These are phyloP conservation scores for Cinnamomum micranthum DNA, from an alignment of 164 flowering plant genomes.

Conservation along the genomic window DNA sequence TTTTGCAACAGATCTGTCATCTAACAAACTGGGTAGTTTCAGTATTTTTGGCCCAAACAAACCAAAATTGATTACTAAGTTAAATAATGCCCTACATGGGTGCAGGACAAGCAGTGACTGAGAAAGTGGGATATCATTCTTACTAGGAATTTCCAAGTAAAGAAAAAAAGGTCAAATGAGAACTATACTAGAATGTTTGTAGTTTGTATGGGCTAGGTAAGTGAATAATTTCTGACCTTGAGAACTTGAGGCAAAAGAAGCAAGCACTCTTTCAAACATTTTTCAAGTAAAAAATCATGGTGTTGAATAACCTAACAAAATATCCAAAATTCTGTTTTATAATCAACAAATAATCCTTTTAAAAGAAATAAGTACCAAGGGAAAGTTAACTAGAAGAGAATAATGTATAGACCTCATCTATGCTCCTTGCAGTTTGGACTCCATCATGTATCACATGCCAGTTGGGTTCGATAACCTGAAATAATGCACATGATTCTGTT, in stretches of 20 bases:
- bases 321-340: neutral
- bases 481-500: neutral
- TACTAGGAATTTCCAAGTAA: neutral
- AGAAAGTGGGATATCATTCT: too few species aligned
- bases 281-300: constrained; percentile 89
- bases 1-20: too few species aligned
- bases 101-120: too few species aligned
- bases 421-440: constrained; percentile 84
- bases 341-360: neutral
- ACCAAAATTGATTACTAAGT: too few species aligned
- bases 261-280: constrained; percentile 94
- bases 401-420: constrained; percentile 70
- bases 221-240: constrained; percentile 47
- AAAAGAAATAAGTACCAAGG: neutral
- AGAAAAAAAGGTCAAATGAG: too few species aligned
- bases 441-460: constrained; percentile 86
- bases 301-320: constrained; percentile 73
- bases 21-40: too few species aligned
- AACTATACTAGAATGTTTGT: neutral
- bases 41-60: too few species aligned
- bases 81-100: too few species aligned
- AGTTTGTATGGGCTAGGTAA: neutral
- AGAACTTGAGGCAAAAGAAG: constrained; percentile 78
- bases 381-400: neutral
- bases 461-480: constrained; percentile 94